Percentiles rank a stretch among this genome's conserved stretches.
Conservation (phyloP, 805 yeast genomes). For the Zygotorulaspora florentina region DNA sequence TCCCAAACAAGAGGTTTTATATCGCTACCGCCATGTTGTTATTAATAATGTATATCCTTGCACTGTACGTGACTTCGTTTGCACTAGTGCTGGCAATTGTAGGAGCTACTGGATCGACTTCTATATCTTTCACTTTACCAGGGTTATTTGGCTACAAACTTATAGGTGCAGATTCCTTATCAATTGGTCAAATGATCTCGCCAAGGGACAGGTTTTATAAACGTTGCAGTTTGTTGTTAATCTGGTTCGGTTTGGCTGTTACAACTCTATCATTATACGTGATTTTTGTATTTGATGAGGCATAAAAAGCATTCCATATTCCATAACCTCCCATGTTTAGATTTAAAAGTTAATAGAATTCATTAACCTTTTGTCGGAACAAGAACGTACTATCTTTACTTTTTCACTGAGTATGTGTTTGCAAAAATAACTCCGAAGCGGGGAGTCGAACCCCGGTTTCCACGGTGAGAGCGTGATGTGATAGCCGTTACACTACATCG, state of each 20-base stretch:
- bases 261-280: conserved; percentile 61
- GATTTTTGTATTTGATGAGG: conserved; percentile 23
- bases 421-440: conserved; percentile 17
- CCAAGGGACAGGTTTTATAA: conserved; percentile 32
- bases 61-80: conserved; percentile 64
- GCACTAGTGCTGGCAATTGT: conserved; percentile 82
- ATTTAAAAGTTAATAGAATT: no score
- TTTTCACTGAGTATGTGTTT: no score
- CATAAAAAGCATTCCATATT: neutral
- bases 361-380: no score
- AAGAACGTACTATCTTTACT: no score
- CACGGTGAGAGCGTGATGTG: conserved; percentile 28
- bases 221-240: conserved; percentile 50
- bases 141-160: conserved; percentile 80
- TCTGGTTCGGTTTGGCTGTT: conserved; percentile 65
- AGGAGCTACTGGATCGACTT: conserved; percentile 91
- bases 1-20: conserved; percentile 23
- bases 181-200: conserved; percentile 31
- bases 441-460: conserved; percentile 28
- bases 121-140: conserved; percentile 86
- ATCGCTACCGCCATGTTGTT: conserved; percentile 44
- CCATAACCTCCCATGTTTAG: no score
- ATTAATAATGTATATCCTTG: conserved; percentile 54
- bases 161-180: conserved; percentile 40
- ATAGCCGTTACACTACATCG: conserved; percentile 28